Evolutionary conservation across 192 early-diverging fungal genomes (phyloP), one percentile per base, ranked within the genome.

Genomic region (Thoreauomyces humboldtii): DNA sequence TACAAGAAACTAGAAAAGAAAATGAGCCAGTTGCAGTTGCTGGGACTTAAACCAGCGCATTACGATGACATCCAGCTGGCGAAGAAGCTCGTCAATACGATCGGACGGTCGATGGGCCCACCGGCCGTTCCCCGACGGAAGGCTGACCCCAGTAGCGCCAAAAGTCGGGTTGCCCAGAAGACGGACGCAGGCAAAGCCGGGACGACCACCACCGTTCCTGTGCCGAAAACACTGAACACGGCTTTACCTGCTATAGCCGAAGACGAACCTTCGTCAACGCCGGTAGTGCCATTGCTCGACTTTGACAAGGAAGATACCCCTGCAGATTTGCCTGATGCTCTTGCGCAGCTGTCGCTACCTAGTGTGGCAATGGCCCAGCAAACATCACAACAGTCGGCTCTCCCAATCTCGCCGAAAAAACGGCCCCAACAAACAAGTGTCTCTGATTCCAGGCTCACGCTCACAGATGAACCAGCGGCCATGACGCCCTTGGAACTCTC

Each of bases 1-100:
- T 14, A 35, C 21, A 48, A 33, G 33, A 63, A 63, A 6, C 48
- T 63, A 6, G 34, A 33, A 7, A 52, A 52, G 27, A 63, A 63
- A 44, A 45, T 45, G 43, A 34, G 47, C 15, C 14, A n/a, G 4
- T 14, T 63, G 24, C 44, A 44, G 15, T 36, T 63, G 24, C 48
- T 50, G 17, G 61, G 61, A 9, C 50, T 63, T 34, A 28, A 25
- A 17, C 61, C 61, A 5, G 48, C 17, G 2, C 44, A 51, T 22
- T 63, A 63, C 50, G 25, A 25, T 4, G 48, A 63, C 31, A 51
- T 63, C 5, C 46, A 28, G 21, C 7, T 37, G 22, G 61, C 47
- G 7, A 63, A 53, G 22, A 50, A 52, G 17, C 25, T 63, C 14
- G 61, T 50, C 9, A 29, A 22, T 29, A 15, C 44, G 3, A 12